phyloP scores from a whole-genome alignment of 257 asterid genomes.

The Nicotiana tabacum region DNA sequence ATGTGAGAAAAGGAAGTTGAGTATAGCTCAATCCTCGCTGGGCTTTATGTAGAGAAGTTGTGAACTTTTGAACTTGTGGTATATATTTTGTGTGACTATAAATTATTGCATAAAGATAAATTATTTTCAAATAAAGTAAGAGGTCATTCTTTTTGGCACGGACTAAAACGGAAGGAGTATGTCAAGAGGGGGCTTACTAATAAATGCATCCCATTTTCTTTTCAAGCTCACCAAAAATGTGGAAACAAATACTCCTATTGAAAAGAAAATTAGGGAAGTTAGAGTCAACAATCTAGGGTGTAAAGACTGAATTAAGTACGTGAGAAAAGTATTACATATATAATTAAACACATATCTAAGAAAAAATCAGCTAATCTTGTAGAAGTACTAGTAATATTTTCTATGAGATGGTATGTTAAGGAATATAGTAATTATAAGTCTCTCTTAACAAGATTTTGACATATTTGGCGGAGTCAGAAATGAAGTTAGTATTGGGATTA shows the following conservation, averaged over 20 bases:
- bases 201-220: not conserved
- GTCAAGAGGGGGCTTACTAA: conserved; percentile 19
- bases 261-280: not conserved
- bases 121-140: too few relatives aligned
- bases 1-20: conserved; percentile 16
- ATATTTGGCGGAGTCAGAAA: too few relatives aligned
- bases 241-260: not conserved
- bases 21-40: conserved; percentile 41
- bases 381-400: not conserved
- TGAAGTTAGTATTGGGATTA: too few relatives aligned
- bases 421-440: not conserved
- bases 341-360: not conserved
- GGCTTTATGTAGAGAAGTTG: conserved; percentile 36
- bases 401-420: not conserved
- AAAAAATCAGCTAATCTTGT: not conserved
- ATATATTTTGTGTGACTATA: too few relatives aligned
- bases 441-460: not conserved
- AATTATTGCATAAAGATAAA: too few relatives aligned
- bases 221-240: too few relatives aligned
- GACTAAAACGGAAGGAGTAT: too few relatives aligned
- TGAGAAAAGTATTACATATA: not conserved
- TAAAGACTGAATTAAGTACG: not conserved
- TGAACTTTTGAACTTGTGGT: not conserved
- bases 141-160: too few relatives aligned
- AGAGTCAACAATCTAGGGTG: not conserved